Conservation (phyloP, 192 early-diverging fungal species). For the Backusella circina region DNA sequence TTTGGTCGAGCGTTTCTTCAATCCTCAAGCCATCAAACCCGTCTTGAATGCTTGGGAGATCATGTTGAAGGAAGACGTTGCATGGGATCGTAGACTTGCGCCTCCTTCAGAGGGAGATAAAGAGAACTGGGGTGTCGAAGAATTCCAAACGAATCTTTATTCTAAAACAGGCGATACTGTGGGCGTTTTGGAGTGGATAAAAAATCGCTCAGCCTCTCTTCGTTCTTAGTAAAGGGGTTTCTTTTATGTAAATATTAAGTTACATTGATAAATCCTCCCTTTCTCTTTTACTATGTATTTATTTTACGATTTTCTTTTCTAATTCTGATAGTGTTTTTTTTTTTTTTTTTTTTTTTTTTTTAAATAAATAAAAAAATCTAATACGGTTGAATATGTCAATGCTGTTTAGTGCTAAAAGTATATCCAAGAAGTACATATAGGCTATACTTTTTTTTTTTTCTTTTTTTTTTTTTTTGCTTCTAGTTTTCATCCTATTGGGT, state of each 20-base stretch:
- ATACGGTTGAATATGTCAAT: too few species aligned
- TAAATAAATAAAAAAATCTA: too few species aligned
- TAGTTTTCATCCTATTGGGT: too few species aligned
- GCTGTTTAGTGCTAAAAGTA: too few species aligned
- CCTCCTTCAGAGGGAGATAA: conserved; percentile 15
- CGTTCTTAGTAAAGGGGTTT: not conserved
- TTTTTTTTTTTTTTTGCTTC: too few species aligned
- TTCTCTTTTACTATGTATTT: too few species aligned
- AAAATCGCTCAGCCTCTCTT: conserved; percentile 7
- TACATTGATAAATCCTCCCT: too few species aligned
- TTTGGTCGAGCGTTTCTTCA: conserved; percentile 35
- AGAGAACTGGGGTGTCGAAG: conserved; percentile 2
- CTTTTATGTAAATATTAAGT: not conserved
- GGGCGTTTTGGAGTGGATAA: conserved; percentile 17
- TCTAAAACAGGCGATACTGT: conserved; percentile 5
- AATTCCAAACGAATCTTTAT: conserved; percentile 17
- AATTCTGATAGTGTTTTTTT: too few species aligned
- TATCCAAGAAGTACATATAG: too few species aligned
- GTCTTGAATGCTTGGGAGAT: conserved; percentile 27
- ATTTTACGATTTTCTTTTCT: too few species aligned
- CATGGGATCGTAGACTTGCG: conserved; percentile 31
- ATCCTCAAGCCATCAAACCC: conserved; percentile 31
- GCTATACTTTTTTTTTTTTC: too few species aligned
- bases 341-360: too few species aligned
- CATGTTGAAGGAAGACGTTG: conserved; percentile 38